These are phyloP conservation scores for Saccharomyces mikatae DNA, from an alignment of 805 yeast species.

Conservation along the genomic window DNA sequence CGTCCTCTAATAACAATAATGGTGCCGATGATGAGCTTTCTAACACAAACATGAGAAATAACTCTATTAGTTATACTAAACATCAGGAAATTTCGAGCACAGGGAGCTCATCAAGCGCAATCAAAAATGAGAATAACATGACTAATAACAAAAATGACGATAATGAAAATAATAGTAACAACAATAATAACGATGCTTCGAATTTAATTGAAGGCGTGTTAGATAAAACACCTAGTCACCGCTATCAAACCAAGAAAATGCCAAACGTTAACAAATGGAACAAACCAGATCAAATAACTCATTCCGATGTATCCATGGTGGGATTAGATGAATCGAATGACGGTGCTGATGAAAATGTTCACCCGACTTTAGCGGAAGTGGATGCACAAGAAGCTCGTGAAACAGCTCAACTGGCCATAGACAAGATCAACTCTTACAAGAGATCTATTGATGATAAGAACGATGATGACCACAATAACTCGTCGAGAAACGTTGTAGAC, in stretches of 20 bases:
- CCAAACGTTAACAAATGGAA: neutral
- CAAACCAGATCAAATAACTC: neutral
- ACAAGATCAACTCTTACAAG: slow-evolving; percentile 16
- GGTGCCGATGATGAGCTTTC: neutral
- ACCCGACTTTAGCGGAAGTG: slow-evolving; percentile 9
- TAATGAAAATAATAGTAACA: neutral
- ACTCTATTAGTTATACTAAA: neutral
- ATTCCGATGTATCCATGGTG: neutral
- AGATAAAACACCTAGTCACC: neutral
- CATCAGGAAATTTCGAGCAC: neutral
- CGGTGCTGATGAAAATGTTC: neutral
- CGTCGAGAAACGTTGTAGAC: slow-evolving; percentile 9
- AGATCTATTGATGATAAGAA: slow-evolving; percentile 6
- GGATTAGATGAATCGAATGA: neutral
- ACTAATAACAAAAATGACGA: neutral
- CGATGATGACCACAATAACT: slow-evolving; percentile 7
- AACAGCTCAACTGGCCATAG: slow-evolving; percentile 25
- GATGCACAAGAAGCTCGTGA: slow-evolving; percentile 19
- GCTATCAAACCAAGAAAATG: neutral
- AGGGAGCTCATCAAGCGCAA: neutral
- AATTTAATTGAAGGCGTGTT: neutral
- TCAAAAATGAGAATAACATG: neutral
- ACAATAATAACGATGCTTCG: neutral
- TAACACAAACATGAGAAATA: neutral
- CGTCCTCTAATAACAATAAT: slow-evolving; percentile 1